phyloP scores from a whole-genome alignment of 148 eudicot species.

The Camellia granthamiana region DNA sequence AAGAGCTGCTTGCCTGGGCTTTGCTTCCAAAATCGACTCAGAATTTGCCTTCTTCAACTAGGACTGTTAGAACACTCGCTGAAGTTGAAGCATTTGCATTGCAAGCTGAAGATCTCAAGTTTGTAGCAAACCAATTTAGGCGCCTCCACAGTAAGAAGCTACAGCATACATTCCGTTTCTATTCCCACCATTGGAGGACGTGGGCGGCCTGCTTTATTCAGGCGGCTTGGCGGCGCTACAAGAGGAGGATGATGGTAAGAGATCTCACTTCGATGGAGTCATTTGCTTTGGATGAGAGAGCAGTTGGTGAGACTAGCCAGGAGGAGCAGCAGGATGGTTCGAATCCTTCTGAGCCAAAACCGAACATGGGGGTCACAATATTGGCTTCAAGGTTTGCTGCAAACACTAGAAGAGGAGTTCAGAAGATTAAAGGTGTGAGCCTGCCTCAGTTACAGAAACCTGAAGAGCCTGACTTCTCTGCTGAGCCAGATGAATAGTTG shows the following conservation, averaged over 20 bases:
- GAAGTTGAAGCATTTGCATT: conserved; percentile 67
- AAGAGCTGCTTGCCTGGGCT: conserved; percentile 63
- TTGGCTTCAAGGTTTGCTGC: conserved; percentile 70
- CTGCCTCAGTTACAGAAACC: conserved; percentile 63
- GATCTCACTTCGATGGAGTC: conserved; percentile 61
- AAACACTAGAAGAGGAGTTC: conserved; percentile 66
- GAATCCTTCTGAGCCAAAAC: conserved; percentile 41
- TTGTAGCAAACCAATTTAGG: conserved; percentile 77
- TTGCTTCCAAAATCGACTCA: conserved; percentile 46
- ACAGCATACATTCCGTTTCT: conserved; percentile 45
- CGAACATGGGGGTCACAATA: conserved; percentile 56
- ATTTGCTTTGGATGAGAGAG: conserved; percentile 23
- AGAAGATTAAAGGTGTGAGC: conserved; percentile 43
- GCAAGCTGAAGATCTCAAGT: conserved; percentile 59
- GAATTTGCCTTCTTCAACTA: conserved; percentile 61
- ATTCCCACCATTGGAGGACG: background rate
- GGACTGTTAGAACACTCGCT: conserved; percentile 52
- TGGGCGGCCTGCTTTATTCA: conserved; percentile 9
- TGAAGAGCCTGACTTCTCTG: conserved; percentile 82
- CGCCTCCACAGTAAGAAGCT: conserved; percentile 76
- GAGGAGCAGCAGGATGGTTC: conserved; percentile 19
- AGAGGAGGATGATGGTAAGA: conserved; percentile 1
- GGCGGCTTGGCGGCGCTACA: background rate
- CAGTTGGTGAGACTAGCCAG: conserved; percentile 22
- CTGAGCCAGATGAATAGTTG: conserved; percentile 50